Base-by-base conservation (phyloP, 345 rosid species). In the Anacardium occidentale region DNA sequence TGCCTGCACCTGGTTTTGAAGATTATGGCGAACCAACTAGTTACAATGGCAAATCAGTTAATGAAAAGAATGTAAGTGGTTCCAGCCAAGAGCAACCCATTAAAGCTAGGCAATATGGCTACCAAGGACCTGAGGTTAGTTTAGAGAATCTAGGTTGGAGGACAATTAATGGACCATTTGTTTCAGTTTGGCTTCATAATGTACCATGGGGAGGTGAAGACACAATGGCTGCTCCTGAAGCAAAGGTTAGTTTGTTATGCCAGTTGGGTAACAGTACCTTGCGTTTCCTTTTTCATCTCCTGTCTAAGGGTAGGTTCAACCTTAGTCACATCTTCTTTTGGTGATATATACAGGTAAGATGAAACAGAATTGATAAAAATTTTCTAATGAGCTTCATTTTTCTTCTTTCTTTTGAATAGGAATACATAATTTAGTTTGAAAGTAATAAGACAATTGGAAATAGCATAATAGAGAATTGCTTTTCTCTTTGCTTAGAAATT, bases 111-210 rank as follows among this genome's bases (percentile, higher is more conserved):
- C 62, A 70, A 21, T 69, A 64, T 4, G 84, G 91, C 55, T 92
- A 92, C 78, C 84, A 66, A 70, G 96, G 97, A 70, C 86, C 99
- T n/a, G 84, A 84, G 54, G 74, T 79, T 69, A 77, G 83, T 58
- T 69, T 84, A 21, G 76, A 74, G 76, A 78, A 83, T 66, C 77
- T 75, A 51, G 82, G 80, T 12, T 95, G 99, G 99, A 90, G 97
- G 78, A 86, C 82, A 74, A 86, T 95, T 51, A 80, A 72, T 45
- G 98, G 99, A 57, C 99, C 99, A 22, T 95, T 95, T 87, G 73
- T 95, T 81, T 87, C 96, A 50, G 77, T 95, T 70, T 95, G 99
- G 99, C 96, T 92, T 78, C 99, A 95, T 71, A 95, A 95, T 77
- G 99, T 92, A 55, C 94, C 98, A 32, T 95, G 98, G 99, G 98